Evolutionary conservation across 345 rosid genomes (phyloP), one percentile per base, ranked within the genome.

Genomic region (Corchorus capsularis): DNA sequence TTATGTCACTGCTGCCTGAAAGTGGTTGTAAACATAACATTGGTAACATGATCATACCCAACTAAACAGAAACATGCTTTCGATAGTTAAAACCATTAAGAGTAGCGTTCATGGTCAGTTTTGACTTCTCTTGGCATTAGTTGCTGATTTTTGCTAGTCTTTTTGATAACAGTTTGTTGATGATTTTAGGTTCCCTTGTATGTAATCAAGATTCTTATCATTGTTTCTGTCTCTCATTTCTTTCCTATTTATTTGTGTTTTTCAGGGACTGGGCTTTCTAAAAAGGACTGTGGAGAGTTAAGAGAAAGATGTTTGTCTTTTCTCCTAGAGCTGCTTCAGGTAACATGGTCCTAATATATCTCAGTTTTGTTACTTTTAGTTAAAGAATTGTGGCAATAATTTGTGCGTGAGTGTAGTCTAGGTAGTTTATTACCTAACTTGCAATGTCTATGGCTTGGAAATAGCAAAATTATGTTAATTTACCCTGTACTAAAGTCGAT

Each of bases 251-350:
- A 16, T 15, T 20, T 53, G 10, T 70, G 55, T 76, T 71, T 63
- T 77, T 55, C 78, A 94, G 98, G 99, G 64, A 92, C 94, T 64
- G 94, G 98, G 67, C 79, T 93, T 50, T 86, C 93, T 60, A 84
- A 83, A 79, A 81, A 64, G 72, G 96, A 92, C 39, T 89, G 96
- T 75, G 79, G 71, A 73, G 81, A 83, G 72, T 79, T 93, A 77
- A 89, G 92, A 75, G 85, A 86, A 77, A 86, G 81, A 78, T 89
- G 97, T 81, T 77, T 95, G 54, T 78, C 83, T 79, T 93, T 89
- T 74, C 91, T 94, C 73, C 71, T 86, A 79, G 87, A 87, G 75
- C 83, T 86, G 64, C 76, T 91, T 35, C 50, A 85, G 97, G 97
- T 92, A 76, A 50, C 69, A 63, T 81, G 27, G 27, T 15, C 70